Evolutionary conservation across 2,329 filamentous ascomycete species (phyloP).

Genomic region (Hypoxylon sp.): DNA sequence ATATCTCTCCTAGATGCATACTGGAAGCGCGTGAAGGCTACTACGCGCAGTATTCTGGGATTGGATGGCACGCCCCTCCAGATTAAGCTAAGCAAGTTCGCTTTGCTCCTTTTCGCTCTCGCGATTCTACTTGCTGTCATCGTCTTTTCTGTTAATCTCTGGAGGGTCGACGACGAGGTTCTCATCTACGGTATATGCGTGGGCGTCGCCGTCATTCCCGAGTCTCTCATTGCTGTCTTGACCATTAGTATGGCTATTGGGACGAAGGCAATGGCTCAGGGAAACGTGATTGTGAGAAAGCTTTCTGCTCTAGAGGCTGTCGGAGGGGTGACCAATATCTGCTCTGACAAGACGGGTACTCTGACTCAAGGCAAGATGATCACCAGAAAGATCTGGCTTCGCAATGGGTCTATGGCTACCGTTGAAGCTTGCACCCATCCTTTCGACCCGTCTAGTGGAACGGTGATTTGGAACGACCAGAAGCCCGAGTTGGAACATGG

Average conservation of each 20-base stretch:
- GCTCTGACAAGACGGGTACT: slow-evolving; percentile 79
- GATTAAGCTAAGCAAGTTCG: slow-evolving; percentile 87
- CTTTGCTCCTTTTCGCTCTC: slow-evolving; percentile 82
- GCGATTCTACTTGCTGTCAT: slow-evolving; percentile 74
- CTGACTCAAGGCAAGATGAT: slow-evolving; percentile 78
- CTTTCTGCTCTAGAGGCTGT: slow-evolving; percentile 76
- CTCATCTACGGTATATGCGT: slow-evolving; percentile 68
- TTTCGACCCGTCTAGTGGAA: slow-evolving; percentile 72
- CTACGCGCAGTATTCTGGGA: slow-evolving; percentile 69
- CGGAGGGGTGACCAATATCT: slow-evolving; percentile 78
- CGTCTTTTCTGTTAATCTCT: slow-evolving; percentile 72
- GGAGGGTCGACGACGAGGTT: slow-evolving; percentile 68
- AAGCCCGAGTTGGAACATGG: slow-evolving; percentile 48
- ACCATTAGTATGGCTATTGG: slow-evolving; percentile 74
- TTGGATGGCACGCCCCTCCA: slow-evolving; percentile 86
- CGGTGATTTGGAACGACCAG: slow-evolving; percentile 61
- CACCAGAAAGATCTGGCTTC: slow-evolving; percentile 73
- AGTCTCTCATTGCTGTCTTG: slow-evolving; percentile 72
- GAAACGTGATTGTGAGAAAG: slow-evolving; percentile 71
- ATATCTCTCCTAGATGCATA: slow-evolving; percentile 63
- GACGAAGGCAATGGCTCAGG: slow-evolving; percentile 68
- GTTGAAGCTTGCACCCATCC: slow-evolving; percentile 71
- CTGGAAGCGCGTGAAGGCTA: slow-evolving; percentile 61
- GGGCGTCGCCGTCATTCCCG: slow-evolving; percentile 67
- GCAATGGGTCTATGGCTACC: slow-evolving; percentile 65